Percentiles rank a stretch among this genome's conserved stretches.
phyloP scores from a whole-genome alignment of 441 rosid species.

The Populus tomentosa region DNA sequence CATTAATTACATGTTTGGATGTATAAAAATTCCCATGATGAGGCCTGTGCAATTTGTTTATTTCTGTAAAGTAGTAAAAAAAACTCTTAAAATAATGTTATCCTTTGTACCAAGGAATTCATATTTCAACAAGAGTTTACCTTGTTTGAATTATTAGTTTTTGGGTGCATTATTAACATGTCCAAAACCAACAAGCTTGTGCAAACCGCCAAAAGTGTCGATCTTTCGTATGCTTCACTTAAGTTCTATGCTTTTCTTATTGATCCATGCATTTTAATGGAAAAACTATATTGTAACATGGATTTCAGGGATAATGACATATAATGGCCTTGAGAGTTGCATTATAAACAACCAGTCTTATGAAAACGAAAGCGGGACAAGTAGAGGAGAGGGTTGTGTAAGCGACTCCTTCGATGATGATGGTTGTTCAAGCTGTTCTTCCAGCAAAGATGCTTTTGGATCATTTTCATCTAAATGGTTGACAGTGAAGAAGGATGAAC shows the following conservation, averaged over 20 bases:
- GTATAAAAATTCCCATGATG: background rate
- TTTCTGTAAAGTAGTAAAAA: background rate
- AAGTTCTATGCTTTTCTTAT: background rate
- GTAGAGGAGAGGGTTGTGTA: constrained; percentile 72
- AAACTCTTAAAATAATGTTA: background rate
- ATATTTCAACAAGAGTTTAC: background rate
- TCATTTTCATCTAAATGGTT: constrained; percentile 88
- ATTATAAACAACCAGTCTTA: constrained; percentile 77
- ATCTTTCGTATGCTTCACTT: background rate
- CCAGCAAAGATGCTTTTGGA: constrained; percentile 83
- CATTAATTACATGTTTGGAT: background rate
- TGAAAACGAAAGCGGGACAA: constrained; percentile 78
- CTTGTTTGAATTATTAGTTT: background rate
- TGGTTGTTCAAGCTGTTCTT: constrained; percentile 82
- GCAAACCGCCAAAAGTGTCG: background rate
- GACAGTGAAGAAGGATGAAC: constrained; percentile 46
- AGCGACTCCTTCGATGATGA: constrained; percentile 86
- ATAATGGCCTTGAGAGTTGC: constrained; percentile 81
- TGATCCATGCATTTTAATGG: background rate
- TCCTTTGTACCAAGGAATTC: background rate
- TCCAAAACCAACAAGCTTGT: background rate
- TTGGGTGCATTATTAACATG: background rate
- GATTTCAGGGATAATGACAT: constrained; percentile 65
- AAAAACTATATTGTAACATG: background rate
- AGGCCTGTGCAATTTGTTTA: background rate